Evolutionary conservation across 1,284 basidiomycete genomes (phyloP), one percentile per base, ranked within the genome.

Genomic region (Leccinum subrobustum): DNA sequence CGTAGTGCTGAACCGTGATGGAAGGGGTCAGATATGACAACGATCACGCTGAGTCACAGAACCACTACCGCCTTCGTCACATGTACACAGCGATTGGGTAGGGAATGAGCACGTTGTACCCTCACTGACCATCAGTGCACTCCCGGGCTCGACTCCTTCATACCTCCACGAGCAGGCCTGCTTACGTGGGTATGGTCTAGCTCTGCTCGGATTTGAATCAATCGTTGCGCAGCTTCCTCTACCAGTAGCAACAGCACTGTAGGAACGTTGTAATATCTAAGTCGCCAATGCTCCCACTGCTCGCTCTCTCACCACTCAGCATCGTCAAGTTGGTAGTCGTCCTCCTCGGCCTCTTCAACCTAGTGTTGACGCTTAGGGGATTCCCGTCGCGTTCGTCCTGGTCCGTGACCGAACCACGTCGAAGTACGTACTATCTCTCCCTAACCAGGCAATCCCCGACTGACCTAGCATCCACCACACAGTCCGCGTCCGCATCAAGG

Each of bases 261-360:
- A 12, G 47, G 4, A 20, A 20, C 47, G 11, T 23, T 48, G 44
- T 42, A 6, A 6, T 18, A 9, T 42, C n/a, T 6, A 0, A 7
- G 11, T 27, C 9, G 3, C 9, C n/a, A 27, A 63, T 60, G 63
- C 25, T 44, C 20, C 23, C 31, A 52, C 4, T 20, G 25, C 16
- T 16, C 25, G 25, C 25, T n/a, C 51, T 57, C 42, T 62, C 63
- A 14, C 9, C 69, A 9, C 63, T 68, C 48, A 64, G 54, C 18
- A 3, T 71, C 51, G 52, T 68, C 27, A 71, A 71, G 48, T 47
- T 68, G 9, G 44, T 37, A 14, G 65, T 66, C 20, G 3, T 71
- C 0, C 25, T 71, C 4, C 67, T 68, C 7, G 68, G 67, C 39
- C 7, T 58, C 29, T 53, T 68, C 48, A 68, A 68, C 42, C 29